A percentile compares a stretch with the other conserved stretches of the same genome.
phyloP scores from a whole-genome alignment of 345 rosid species.

The Ricinus communis region DNA sequence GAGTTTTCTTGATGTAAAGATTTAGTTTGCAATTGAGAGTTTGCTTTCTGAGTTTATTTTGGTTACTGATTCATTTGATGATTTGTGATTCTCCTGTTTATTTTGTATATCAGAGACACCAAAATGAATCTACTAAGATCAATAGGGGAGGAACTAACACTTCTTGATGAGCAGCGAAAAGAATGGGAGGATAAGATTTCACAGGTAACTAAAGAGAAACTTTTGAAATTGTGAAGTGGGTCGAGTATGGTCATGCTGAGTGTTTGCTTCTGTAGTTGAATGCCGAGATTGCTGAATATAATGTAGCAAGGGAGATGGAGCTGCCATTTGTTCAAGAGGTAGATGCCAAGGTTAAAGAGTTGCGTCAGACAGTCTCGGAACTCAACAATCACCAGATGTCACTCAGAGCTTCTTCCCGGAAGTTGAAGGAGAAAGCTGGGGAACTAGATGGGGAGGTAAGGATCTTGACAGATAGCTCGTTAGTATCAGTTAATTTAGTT shows the following conservation, averaged over 20 bases:
- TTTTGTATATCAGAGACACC: slow-evolving; percentile 43
- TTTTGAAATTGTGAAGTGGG: slow-evolving; percentile 6
- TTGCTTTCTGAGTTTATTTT: not conserved
- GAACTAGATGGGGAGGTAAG: slow-evolving; percentile 68
- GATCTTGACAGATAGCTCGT: not conserved
- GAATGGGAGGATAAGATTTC: slow-evolving; percentile 64
- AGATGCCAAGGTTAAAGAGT: slow-evolving; percentile 58
- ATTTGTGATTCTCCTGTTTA: not conserved
- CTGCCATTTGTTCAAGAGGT: slow-evolving; percentile 70
- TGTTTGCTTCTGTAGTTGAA: slow-evolving; percentile 51
- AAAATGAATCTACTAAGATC: slow-evolving; percentile 66
- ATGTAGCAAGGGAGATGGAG: slow-evolving; percentile 67
- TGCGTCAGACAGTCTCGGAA: slow-evolving; percentile 55
- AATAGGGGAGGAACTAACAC: slow-evolving; percentile 52
- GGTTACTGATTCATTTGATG: not conserved
- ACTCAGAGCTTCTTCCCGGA: slow-evolving; percentile 50
- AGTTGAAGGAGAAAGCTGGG: slow-evolving; percentile 58
- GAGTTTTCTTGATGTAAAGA: not conserved
- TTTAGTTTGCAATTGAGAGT: slow-evolving; percentile 1
- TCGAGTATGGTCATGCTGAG: slow-evolving; percentile 10
- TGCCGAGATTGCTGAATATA: slow-evolving; percentile 63
- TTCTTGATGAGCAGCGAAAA: slow-evolving; percentile 63
- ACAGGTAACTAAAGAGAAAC: slow-evolving; percentile 46
- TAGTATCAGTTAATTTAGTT: not conserved
- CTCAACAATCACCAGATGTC: slow-evolving; percentile 79